Conservation (phyloP, 2,329 filamentous ascomycete genomes). For the Malbranchea zuffiana region DNA sequence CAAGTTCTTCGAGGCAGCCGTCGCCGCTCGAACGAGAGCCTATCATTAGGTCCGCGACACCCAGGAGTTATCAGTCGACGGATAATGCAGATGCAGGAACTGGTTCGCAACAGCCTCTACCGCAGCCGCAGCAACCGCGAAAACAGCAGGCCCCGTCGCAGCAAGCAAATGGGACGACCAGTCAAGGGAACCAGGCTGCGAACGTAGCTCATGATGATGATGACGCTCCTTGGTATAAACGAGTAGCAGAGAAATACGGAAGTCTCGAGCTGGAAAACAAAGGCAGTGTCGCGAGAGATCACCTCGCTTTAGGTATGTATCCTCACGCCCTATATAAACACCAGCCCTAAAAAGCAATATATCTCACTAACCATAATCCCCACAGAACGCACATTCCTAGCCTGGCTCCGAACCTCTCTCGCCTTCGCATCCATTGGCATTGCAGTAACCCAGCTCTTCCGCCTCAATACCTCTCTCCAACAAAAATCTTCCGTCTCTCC, state of each 20-base stretch:
- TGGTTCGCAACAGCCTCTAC: background rate
- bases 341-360: background rate
- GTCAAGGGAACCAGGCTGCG: no score
- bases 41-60: constrained; percentile 7
- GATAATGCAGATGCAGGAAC: constrained; percentile 15
- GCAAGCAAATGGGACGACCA: no score
- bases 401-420: constrained; percentile 55
- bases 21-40: constrained; percentile 5
- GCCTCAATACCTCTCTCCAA: constrained; percentile 46
- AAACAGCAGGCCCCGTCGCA: constrained; percentile 1
- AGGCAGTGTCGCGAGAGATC: constrained; percentile 54
- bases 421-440: constrained; percentile 57
- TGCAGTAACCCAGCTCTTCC: constrained; percentile 55
- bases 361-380: constrained; percentile 4
- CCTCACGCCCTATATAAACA: constrained; percentile 7
- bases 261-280: constrained; percentile 56
- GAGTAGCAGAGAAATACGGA: constrained; percentile 48
- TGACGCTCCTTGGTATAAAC: constrained; percentile 34
- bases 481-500: constrained; percentile 12
- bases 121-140: background rate
- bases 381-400: constrained; percentile 55
- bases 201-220: no score
- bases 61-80: constrained; percentile 27
- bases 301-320: constrained; percentile 49
- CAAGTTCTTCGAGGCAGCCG: constrained; percentile 4